These are phyloP conservation scores for Radiomyces spectabilis DNA, from an alignment of 192 early-diverging fungal species.

Conservation along the genomic window DNA sequence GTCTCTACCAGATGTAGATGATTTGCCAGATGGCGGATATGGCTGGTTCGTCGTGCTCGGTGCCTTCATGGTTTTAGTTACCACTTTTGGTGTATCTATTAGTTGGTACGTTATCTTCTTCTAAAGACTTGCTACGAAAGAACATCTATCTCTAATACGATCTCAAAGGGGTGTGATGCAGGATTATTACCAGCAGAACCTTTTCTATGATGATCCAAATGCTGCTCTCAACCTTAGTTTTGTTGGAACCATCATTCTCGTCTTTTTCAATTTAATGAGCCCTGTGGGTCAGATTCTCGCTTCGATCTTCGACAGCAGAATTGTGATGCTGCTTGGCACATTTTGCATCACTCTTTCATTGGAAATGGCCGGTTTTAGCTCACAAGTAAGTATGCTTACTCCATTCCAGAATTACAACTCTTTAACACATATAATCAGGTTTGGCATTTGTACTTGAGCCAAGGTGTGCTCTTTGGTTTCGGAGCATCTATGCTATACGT, in stretches of 20 bases:
- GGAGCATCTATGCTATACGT: conserved; percentile 26
- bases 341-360: conserved; percentile 5
- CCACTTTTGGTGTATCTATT: background rate
- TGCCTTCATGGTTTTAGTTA: background rate
- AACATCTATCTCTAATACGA: too few species aligned
- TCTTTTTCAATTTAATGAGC: conserved; percentile 5
- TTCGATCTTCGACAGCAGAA: conserved; percentile 5
- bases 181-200: conserved; percentile 16
- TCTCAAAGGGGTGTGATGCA: conserved; percentile 29
- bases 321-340: conserved; percentile 7
- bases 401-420: too few species aligned
- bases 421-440: too few species aligned
- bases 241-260: conserved; percentile 15
- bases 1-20: too few species aligned
- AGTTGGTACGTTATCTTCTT: background rate
- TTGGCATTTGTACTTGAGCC: conserved; percentile 54
- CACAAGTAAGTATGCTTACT: background rate
- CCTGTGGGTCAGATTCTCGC: conserved; percentile 12
- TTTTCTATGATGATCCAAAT: conserved; percentile 9
- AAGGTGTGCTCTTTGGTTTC: conserved; percentile 48
- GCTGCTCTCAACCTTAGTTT: conserved; percentile 11
- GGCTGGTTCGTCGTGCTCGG: background rate
- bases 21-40: background rate
- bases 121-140: too few species aligned
- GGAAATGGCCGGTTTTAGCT: conserved; percentile 8